Base-by-base conservation (phyloP, 345 rosid species). In the Syzygium aromaticum region DNA sequence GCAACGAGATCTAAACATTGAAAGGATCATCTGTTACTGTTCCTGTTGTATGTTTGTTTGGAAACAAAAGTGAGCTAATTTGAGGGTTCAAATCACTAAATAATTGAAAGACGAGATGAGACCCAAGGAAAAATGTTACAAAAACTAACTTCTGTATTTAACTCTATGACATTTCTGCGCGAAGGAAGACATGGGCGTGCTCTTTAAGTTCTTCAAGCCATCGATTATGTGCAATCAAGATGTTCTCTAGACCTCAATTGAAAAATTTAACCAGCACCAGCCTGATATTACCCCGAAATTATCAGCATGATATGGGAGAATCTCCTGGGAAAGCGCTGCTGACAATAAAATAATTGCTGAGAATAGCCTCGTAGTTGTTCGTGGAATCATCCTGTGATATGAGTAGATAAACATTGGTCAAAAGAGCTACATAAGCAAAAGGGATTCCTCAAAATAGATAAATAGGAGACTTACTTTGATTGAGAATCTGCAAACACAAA, bases 321-420 rank as follows among this genome's bases (percentile, higher is more conserved):
- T 92, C 86, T 89, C 91, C 90, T 97, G 98, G 86, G 96, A 93
- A 77, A 95, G 95, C 52, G 97, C 89, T 28, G 95, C 94, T 84
- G 89, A 91, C 88, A 95, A 90, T 52, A 90, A 90, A 87, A 97
- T 84, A 78, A 94, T 89, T 22, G 94, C 95, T 54, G 94, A 94
- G 61, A 89, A 92, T 88, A 94, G 88, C 90, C 90, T 93, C n/a
- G 88, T 84, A 87, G 91, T 96, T 86, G 88, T 84, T 91, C 91
- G 93, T 46, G 93, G 91, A 27, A 93, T 90, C 93, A 93, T 93
- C 96, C 99, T 97, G 89, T 64, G 90, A 38, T 5, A 89, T 54
- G 57, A 77, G 59, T 28, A 28, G 59, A 52, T 84, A 28, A 84
- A 84, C 54, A 28, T 84, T 64, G 33, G 40, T 17, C 80, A 28